Conservation (phyloP, 2,329 filamentous ascomycete genomes). For the Aspergillus sp. region DNA sequence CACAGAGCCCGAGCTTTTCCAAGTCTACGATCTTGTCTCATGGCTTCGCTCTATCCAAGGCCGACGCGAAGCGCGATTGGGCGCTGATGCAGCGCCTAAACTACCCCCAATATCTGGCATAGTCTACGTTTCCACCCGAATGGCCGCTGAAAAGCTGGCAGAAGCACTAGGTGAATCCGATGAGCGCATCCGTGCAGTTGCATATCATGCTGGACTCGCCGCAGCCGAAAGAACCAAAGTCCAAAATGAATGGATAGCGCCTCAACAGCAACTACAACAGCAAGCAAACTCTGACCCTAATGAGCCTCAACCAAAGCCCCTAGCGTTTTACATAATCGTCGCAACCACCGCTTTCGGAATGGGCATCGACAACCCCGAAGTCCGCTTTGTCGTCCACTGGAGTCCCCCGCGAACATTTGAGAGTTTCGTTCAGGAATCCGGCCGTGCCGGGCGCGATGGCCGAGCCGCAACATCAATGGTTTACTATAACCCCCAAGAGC, state of each 20-base stretch:
- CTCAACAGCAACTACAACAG: slow-evolving; percentile 11
- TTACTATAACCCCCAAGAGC: slow-evolving; percentile 86
- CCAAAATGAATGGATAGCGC: slow-evolving; percentile 42
- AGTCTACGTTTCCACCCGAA: slow-evolving; percentile 46
- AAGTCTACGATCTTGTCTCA: slow-evolving; percentile 72
- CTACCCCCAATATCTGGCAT: slow-evolving; percentile 46
- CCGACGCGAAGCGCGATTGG: slow-evolving; percentile 60
- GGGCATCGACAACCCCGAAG: slow-evolving; percentile 95
- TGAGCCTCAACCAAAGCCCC: slow-evolving; percentile 25
- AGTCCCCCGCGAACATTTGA: slow-evolving; percentile 91
- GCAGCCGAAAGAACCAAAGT: slow-evolving; percentile 67
- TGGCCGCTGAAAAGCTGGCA: slow-evolving; percentile 43
- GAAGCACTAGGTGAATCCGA: slow-evolving; percentile 30
- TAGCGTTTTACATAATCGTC: slow-evolving; percentile 86
- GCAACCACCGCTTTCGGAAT: slow-evolving; percentile 96
- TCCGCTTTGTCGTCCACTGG: slow-evolving; percentile 95
- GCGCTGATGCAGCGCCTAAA: slow-evolving; percentile 17
- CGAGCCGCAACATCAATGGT: slow-evolving; percentile 84
- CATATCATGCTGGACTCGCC: slow-evolving; percentile 63
- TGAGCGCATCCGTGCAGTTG: slow-evolving; percentile 41
- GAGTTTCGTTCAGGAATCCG: slow-evolving; percentile 94
- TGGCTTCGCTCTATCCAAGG: slow-evolving; percentile 76
- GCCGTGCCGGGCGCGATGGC: slow-evolving; percentile 84
- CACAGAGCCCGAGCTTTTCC: slow-evolving; percentile 53
- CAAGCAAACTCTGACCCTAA: slow-evolving; percentile 1